Evolutionary conservation across 139 green algal species (phyloP), one percentile per base, ranked within the genome.

Genomic region (Coelastrella sp.): DNA sequence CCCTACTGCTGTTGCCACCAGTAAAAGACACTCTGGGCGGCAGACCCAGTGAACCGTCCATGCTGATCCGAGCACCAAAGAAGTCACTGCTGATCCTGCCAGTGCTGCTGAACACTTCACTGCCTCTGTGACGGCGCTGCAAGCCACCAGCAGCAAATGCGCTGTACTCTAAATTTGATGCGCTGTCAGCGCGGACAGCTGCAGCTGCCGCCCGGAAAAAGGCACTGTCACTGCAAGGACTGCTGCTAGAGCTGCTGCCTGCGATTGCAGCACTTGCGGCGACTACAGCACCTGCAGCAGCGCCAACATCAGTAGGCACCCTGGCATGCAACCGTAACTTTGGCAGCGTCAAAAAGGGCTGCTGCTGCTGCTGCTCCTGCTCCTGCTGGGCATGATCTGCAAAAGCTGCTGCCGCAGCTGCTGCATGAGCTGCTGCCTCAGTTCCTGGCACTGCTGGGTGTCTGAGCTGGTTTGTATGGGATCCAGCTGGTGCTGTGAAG

Each of bases 11-110:
- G 19, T 76, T 27, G 19, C 68, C 68, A 24, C 82, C 82, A 8
- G 49, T 78, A 15, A 56, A 9, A 57, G 84, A 81, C 8, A 80
- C 20, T 14, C 68, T 60, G 3, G 35, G 84, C 68, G 49, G 70
- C 49, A 56, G 27, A 7, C 27, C n/a, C 35, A 58, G 7, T 8
- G 58, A 56, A 8, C 68, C 84, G 17, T 88, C 84, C 68, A 88
- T 81, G 84, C 84, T 88, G 84, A 88, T 88, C 14, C 84, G 84
- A 4, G 84, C 49, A 49, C 84, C 84, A 81, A 88, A 80, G 27
- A 88, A 58, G 68, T 88, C 84, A 14, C 68, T 81, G 68, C 84
- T 57, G 22, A 73, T 14, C 27, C 84, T 60, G 68, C 49, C 57
- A 60, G 22, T 73, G 56, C 15, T 60, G 79, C 20, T 24, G 58